phyloP scores from a whole-genome alignment of 2,329 filamentous ascomycete genomes.

The Hymenoscyphus albidus region DNA sequence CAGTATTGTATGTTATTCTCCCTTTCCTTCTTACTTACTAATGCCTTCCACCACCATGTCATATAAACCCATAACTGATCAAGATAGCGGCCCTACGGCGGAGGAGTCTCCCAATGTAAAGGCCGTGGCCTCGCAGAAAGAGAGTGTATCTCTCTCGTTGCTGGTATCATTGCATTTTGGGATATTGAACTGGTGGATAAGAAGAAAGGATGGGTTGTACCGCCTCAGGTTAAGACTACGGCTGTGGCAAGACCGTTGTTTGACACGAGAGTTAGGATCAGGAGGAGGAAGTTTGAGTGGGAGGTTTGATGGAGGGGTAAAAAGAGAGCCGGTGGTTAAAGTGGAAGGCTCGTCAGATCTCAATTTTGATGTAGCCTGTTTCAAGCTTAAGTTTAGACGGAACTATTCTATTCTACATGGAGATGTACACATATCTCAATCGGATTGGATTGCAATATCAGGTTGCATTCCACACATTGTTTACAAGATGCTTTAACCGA shows the following conservation, averaged over 20 bases:
- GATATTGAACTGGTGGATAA: conserved; percentile 47
- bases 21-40: not conserved
- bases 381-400: no score
- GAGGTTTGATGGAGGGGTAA: conserved; percentile 7
- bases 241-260: conserved; percentile 48
- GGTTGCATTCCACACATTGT: no score
- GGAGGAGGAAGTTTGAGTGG: conserved; percentile 35
- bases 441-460: no score
- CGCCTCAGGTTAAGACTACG: conserved; percentile 44
- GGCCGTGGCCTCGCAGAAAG: conserved; percentile 48
- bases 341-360: not conserved
- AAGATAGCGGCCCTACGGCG: conserved; percentile 41
- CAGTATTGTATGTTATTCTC: conserved; percentile 33
- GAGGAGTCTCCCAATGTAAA: conserved; percentile 47
- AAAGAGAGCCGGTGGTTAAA: no score
- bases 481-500: no score
- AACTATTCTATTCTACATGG: no score
- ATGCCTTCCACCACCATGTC: not conserved
- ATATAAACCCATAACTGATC: not conserved
- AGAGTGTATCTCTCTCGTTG: conserved; percentile 47
- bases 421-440: no score
- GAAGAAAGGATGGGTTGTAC: conserved; percentile 46
- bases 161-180: conserved; percentile 52
- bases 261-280: conserved; percentile 53
- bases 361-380: not conserved